These are phyloP conservation scores for Calonectria pseudoreteaudii DNA, from an alignment of 2,329 filamentous ascomycete species.

Conservation along the genomic window DNA sequence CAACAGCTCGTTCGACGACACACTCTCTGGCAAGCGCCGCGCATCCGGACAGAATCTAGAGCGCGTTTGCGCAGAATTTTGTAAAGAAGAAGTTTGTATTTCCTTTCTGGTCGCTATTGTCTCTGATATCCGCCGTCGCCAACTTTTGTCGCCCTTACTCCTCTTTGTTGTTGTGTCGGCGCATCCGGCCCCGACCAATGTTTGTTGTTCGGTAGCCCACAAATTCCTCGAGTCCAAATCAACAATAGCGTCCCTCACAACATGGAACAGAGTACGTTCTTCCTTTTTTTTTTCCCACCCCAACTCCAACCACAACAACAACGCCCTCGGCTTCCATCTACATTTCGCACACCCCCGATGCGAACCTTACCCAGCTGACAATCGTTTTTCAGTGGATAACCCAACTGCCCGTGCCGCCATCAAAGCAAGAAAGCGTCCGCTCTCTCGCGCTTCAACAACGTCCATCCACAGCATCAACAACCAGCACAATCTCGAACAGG, in stretches of 20 bases:
- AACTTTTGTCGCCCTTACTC: slow-evolving; percentile 25
- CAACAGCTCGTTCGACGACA: slow-evolving; percentile 51
- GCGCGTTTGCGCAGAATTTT: slow-evolving; percentile 30
- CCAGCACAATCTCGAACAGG: slow-evolving; percentile 64
- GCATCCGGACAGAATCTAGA: slow-evolving; percentile 35
- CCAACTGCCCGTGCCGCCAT: slow-evolving; percentile 46
- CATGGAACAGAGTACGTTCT: slow-evolving; percentile 53
- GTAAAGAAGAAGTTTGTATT: slow-evolving; percentile 22
- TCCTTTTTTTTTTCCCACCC: slow-evolving; percentile 29
- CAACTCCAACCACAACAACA: slow-evolving; percentile 29
- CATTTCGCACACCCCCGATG: slow-evolving; percentile 18
- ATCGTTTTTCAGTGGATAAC: slow-evolving; percentile 41
- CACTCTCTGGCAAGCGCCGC: slow-evolving; percentile 45
- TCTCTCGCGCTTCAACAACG: slow-evolving; percentile 67
- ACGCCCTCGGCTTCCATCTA: slow-evolving; percentile 14
- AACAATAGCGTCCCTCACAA: slow-evolving; percentile 46
- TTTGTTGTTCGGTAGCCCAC: slow-evolving; percentile 53
- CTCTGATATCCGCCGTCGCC: slow-evolving; percentile 22
- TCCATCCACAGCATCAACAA: slow-evolving; percentile 67
- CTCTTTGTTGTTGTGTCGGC: slow-evolving; percentile 44
- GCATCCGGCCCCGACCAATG: slow-evolving; percentile 50
- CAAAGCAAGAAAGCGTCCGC: slow-evolving; percentile 62
- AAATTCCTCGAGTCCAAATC: slow-evolving; percentile 44
- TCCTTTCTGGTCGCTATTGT: slow-evolving; percentile 21
- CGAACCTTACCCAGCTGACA: slow-evolving; percentile 34